phyloP scores from a whole-genome alignment of 75 land plant genomes.

The Adiantum capillusveneris region DNA sequence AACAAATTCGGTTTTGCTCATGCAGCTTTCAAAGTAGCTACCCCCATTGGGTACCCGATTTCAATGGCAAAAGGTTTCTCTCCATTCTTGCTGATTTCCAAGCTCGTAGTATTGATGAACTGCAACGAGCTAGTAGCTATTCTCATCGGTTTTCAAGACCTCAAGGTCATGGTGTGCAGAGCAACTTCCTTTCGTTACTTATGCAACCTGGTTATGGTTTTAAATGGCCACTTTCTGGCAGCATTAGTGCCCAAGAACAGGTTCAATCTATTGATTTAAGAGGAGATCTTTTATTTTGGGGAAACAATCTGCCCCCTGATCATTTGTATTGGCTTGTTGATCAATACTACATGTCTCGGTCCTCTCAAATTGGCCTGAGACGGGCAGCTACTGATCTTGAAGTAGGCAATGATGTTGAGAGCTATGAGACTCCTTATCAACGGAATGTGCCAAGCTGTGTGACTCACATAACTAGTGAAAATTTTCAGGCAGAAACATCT shows the following conservation, averaged over 20 bases:
- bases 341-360: conserved; percentile 23
- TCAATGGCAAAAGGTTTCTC: conserved; percentile 59
- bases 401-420: conserved; percentile 2
- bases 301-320: conserved; percentile 8
- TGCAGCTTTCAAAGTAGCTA: conserved; percentile 80
- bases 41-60: conserved; percentile 80
- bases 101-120: conserved; percentile 28
- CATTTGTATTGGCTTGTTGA: conserved; percentile 28
- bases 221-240: conserved; percentile 9
- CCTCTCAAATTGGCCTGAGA: conserved; percentile 16
- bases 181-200: conserved; percentile 7
- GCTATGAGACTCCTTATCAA: conserved; percentile 11
- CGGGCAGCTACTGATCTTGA: conserved; percentile 7
- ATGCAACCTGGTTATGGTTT: conserved; percentile 17
- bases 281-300: conserved; percentile 3
- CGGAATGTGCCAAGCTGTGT: conserved; percentile 13
- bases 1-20: neutral
- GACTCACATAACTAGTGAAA: conserved; percentile 10
- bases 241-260: neutral
- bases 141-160: conserved; percentile 1
- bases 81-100: conserved; percentile 53
- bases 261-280: neutral
- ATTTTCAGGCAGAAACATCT: conserved; percentile 30
- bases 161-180: neutral
- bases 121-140: conserved; percentile 2